Conservation (phyloP, 148 eudicot species). For the Fagopyrum tataricum region DNA sequence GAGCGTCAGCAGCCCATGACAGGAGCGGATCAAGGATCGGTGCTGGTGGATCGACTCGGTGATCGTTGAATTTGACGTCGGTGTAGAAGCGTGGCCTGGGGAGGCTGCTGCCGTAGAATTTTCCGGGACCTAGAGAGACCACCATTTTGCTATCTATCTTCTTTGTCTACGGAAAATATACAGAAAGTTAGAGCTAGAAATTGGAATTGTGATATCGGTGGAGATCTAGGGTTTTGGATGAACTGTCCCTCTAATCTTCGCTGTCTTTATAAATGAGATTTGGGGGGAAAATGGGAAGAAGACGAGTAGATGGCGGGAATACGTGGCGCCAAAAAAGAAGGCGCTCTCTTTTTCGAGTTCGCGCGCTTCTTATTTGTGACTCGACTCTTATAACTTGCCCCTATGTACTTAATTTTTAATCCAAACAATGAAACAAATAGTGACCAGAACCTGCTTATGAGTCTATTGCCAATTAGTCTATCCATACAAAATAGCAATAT, state of each 20-base stretch:
- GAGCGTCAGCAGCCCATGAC: slow-evolving; percentile 80
- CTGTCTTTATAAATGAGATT: background rate
- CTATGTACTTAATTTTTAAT: no score
- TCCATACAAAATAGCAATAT: no score
- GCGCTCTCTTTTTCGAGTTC: slow-evolving; percentile 3
- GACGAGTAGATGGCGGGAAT: background rate
- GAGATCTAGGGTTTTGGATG: slow-evolving; percentile 6
- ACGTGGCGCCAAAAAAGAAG: background rate
- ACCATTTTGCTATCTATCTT: slow-evolving; percentile 39
- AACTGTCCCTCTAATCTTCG: background rate
- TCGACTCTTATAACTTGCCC: no score
- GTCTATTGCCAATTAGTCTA: no score
- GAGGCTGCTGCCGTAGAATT: slow-evolving; percentile 79
- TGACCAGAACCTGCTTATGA: no score
- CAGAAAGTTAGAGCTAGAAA: background rate
- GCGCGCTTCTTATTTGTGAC: background rate
- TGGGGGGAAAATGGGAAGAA: background rate
- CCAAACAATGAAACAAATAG: no score
- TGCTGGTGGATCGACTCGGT: slow-evolving; percentile 65
- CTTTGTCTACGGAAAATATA: no score
- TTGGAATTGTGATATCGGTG: background rate
- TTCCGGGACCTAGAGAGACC: slow-evolving; percentile 58
- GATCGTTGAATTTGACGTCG: slow-evolving; percentile 43
- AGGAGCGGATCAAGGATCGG: slow-evolving; percentile 53
- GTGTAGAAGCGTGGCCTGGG: slow-evolving; percentile 70